Conservation (phyloP, 2,329 filamentous ascomycete species). For the Curvularia sp. region DNA sequence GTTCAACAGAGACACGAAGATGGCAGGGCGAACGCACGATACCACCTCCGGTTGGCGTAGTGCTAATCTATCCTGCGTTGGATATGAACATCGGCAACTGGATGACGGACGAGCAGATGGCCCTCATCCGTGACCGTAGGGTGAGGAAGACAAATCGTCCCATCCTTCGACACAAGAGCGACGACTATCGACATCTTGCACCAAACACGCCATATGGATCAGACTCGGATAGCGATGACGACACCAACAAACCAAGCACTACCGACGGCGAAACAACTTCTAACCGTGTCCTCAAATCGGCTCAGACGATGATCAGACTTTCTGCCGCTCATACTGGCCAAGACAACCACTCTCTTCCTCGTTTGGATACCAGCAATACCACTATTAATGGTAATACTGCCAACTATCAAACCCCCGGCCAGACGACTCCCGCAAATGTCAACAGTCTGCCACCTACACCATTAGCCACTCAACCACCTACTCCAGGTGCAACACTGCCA, state of each 20-base stretch:
- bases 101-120: constrained; percentile 99
- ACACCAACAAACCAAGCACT: constrained; percentile 24
- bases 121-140: constrained; percentile 83
- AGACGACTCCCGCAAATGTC: constrained; percentile 20
- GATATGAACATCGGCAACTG: constrained; percentile 99
- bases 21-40: constrained; percentile 63
- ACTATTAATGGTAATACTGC: constrained; percentile 28
- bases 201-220: constrained; percentile 81
- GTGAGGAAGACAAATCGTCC: constrained; percentile 78
- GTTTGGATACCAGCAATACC: constrained; percentile 26
- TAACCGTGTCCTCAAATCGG: constrained; percentile 39
- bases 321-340: constrained; percentile 50
- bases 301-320: constrained; percentile 47
- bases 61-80: constrained; percentile 86
- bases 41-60: constrained; percentile 80
- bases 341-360: constrained; percentile 32
- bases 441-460: constrained; percentile 30
- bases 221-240: constrained; percentile 66
- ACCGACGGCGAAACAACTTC: constrained; percentile 23
- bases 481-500: constrained; percentile 33
- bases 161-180: constrained; percentile 82
- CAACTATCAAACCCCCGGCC: constrained; percentile 30
- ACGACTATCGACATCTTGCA: constrained; percentile 84
- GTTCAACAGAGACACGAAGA: constrained; percentile 62
- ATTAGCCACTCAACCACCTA: constrained; percentile 22